Percentiles rank a stretch among this genome's conserved stretches.
phyloP scores from a whole-genome alignment of 2,329 filamentous ascomycete species.

The Alternaria ventricosa region DNA sequence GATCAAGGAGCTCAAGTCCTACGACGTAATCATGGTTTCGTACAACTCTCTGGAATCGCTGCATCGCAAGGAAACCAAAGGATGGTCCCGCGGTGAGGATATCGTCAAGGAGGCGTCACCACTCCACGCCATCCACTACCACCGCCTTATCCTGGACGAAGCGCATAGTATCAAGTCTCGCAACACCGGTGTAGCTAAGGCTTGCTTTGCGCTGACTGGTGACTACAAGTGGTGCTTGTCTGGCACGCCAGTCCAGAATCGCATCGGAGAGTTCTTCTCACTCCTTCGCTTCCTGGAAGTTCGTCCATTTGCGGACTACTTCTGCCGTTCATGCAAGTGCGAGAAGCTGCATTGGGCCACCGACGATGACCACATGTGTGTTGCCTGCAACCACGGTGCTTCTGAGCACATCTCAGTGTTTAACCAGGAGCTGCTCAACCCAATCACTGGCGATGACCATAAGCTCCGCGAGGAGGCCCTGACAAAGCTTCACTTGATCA shows the following conservation, averaged over 20 bases:
- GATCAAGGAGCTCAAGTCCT: slow-evolving; percentile 76
- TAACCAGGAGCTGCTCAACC: slow-evolving; percentile 93
- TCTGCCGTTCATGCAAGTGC: slow-evolving; percentile 87
- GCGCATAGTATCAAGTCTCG: slow-evolving; percentile 93
- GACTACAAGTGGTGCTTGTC: slow-evolving; percentile 95
- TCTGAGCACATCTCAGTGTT: slow-evolving; percentile 80
- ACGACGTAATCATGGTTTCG: slow-evolving; percentile 95
- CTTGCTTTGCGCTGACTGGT: slow-evolving; percentile 88
- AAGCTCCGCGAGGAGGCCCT: slow-evolving; percentile 73
- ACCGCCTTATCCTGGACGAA: slow-evolving; percentile 92
- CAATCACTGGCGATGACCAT: slow-evolving; percentile 60
- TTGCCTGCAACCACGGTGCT: slow-evolving; percentile 69
- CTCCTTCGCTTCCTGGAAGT: slow-evolving; percentile 90
- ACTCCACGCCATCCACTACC: slow-evolving; percentile 86
- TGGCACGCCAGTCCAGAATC: slow-evolving; percentile 94
- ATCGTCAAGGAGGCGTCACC: slow-evolving; percentile 77
- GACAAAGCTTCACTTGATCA: slow-evolving; percentile 83
- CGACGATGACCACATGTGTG: slow-evolving; percentile 73
- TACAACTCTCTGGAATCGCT: slow-evolving; percentile 92
- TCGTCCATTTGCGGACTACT: slow-evolving; percentile 87
- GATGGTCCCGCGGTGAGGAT: slow-evolving; percentile 80
- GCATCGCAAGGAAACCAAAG: slow-evolving; percentile 90
- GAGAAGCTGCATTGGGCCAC: slow-evolving; percentile 84
- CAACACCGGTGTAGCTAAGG: slow-evolving; percentile 89
- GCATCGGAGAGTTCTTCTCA: slow-evolving; percentile 97